Evolutionary conservation across 2,329 filamentous ascomycete genomes (phyloP).

Genomic region (Trichothecium sympodiale): DNA sequence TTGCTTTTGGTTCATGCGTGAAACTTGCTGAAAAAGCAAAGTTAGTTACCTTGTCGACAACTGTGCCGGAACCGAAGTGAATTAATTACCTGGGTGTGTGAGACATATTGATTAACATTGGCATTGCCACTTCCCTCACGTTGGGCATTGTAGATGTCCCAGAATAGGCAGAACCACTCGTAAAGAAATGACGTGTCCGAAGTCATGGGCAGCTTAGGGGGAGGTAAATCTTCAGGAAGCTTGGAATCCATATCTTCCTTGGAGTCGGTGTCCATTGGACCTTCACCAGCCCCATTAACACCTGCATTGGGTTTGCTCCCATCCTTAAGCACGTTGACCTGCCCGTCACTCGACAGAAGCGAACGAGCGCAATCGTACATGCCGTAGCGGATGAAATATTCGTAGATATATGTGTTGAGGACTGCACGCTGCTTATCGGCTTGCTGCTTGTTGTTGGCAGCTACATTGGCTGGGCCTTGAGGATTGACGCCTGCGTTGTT

Average conservation of each 20-base stretch:
- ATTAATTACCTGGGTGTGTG: constrained; percentile 64
- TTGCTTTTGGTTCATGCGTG: constrained; percentile 61
- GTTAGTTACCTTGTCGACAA: not conserved
- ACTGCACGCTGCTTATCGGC: constrained; percentile 40
- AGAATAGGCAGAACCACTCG: constrained; percentile 96
- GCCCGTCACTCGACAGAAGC: constrained; percentile 55
- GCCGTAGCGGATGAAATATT: constrained; percentile 77
- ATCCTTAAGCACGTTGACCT: constrained; percentile 56
- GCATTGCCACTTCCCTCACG: constrained; percentile 55
- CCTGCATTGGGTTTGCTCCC: constrained; percentile 57
- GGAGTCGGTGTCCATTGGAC: constrained; percentile 71
- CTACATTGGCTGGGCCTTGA: constrained; percentile 17
- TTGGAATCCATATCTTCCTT: constrained; percentile 69
- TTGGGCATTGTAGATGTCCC: constrained; percentile 86
- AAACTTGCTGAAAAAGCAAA: constrained; percentile 41
- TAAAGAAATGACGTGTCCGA: constrained; percentile 77
- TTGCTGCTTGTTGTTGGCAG: constrained; percentile 25
- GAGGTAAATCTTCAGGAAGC: constrained; percentile 69
- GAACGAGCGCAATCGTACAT: constrained; percentile 77
- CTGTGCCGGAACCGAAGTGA: constrained; percentile 10
- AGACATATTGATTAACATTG: constrained; percentile 64
- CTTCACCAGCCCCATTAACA: constrained; percentile 58
- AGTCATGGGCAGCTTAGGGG: constrained; percentile 54
- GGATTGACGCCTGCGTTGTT: constrained; percentile 39
- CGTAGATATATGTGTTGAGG: constrained; percentile 82